Evolutionary conservation across 805 yeast species (phyloP).

Genomic region (Vanderwaltozyma tropicalis): DNA sequence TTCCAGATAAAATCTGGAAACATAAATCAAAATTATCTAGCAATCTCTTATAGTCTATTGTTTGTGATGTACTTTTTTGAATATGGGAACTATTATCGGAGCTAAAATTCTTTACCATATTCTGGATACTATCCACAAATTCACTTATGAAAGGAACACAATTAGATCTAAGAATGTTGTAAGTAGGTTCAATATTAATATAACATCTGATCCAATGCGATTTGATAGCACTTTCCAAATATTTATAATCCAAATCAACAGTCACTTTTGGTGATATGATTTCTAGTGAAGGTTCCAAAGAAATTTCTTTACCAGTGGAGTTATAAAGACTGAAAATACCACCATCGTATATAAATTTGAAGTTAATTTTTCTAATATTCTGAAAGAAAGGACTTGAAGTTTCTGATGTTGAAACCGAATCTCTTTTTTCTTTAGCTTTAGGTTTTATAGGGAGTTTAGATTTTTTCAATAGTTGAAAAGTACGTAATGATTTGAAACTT

Average conservation of each 20-base stretch:
- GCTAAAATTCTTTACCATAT: slow-evolving; percentile 33
- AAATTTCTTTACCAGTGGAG: slow-evolving; percentile 32
- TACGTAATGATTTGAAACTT: slow-evolving; percentile 36
- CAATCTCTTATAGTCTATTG: slow-evolving; percentile 34
- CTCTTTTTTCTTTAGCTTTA: not conserved
- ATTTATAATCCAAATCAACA: slow-evolving; percentile 42
- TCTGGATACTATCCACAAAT: slow-evolving; percentile 39
- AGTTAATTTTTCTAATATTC: slow-evolving; percentile 34
- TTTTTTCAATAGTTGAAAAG: slow-evolving; percentile 30
- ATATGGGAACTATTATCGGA: slow-evolving; percentile 4
- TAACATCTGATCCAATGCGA: slow-evolving; percentile 23
- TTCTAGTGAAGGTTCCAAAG: slow-evolving; percentile 40
- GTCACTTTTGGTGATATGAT: slow-evolving; percentile 69
- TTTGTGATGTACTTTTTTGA: slow-evolving; percentile 4
- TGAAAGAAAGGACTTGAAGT: slow-evolving; percentile 16
- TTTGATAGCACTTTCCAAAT: slow-evolving; percentile 7
- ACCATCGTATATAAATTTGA: slow-evolving; percentile 54
- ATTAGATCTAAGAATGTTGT: slow-evolving; percentile 56
- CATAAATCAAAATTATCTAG: slow-evolving; percentile 50
- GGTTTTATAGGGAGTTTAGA: slow-evolving; percentile 2
- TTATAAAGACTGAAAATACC: slow-evolving; percentile 42
- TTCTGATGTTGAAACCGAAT: not conserved
- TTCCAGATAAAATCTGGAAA: slow-evolving; percentile 52
- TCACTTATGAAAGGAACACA: slow-evolving; percentile 74
- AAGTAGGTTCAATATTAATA: slow-evolving; percentile 39